Base-by-base conservation (phyloP, 371 early-diverging fungal genomes). In the Syncephalastrum monosporum region DNA sequence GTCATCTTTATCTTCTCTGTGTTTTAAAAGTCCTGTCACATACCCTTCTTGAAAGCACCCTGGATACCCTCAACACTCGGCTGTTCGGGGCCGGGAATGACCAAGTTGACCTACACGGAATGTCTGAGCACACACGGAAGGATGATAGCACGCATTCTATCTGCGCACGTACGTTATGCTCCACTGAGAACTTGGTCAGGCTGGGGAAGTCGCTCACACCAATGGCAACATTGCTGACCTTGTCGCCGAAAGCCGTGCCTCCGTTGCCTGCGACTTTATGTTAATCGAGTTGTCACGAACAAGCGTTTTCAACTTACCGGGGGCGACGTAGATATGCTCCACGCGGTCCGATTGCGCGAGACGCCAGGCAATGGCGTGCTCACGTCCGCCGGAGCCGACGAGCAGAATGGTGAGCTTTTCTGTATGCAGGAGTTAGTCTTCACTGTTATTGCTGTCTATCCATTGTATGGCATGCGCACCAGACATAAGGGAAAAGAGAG, bases 1-100 rank as follows among this genome's bases (percentile, higher is more conserved):
- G 33, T 25, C 10, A 17, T 60, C 8, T n/a, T 17, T 21, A 2
- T 8, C 27, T 43, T 54, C 38, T 48, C 21, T 19, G 41, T 52
- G 38, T 19, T 51, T 4, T 15, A 19, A 19, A 16, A 5, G 10
- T 51, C 38, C 12, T 24, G 10, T 10, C 15, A 54, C 65, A 56
- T 79, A 88, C 91, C 84, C 69, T 90, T 92, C 68, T 84, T 89
- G 82, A 95, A 95, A 16, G 76, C 85, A 27, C 77, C 79, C 48
- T 84, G 75, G 44, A 96, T 89, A 46, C 98, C 98, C 55, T 95
- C 94, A 24, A 97, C 97, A 50, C 97, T 80, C 47, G 96, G 97
- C 69, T 94, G 93, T 69, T 98, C 98, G n/a, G 98, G 98, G 15
- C 98, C 98, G 19, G 93, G 91, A 42, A 98, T 82, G 38, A 95